Evolutionary conservation across 805 yeast species (phyloP).

Genomic region (Candida endomychidarum): DNA sequence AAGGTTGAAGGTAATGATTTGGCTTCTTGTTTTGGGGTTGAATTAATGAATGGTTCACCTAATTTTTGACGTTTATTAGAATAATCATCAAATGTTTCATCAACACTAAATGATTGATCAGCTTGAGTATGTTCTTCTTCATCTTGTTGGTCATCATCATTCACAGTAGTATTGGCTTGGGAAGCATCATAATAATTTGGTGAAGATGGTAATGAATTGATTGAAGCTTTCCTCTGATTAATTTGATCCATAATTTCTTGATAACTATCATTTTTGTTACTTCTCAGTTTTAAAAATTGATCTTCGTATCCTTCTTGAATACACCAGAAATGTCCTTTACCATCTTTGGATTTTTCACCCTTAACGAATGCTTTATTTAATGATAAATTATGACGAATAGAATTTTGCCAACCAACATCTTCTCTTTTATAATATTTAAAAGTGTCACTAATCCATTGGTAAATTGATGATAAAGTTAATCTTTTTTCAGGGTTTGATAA

Average conservation of each 20-base stretch:
- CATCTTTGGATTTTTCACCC: conserved; percentile 86
- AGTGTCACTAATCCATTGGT: conserved; percentile 86
- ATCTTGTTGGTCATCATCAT: conserved; percentile 7
- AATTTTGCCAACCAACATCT: conserved; percentile 97
- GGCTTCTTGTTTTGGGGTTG: conserved; percentile 9
- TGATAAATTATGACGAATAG: conserved; percentile 92
- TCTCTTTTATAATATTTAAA: conserved; percentile 79
- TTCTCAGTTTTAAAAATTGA: conserved; percentile 68
- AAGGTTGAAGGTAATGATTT: conserved; percentile 10
- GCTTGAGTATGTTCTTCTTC: conserved; percentile 6
- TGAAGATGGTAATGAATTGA: conserved; percentile 31
- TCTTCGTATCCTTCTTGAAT: conserved; percentile 81
- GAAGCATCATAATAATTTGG: conserved; percentile 22
- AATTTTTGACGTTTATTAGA: conserved; percentile 10
- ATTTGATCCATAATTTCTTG: conserved; percentile 47
- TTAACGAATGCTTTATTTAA: conserved; percentile 90
- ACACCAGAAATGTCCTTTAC: conserved; percentile 92
- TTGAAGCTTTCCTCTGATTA: conserved; percentile 17
- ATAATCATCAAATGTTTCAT: not conserved
- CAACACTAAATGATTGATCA: not conserved
- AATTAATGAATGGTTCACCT: conserved; percentile 13
- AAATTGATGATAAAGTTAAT: conserved; percentile 62
- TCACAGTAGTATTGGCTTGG: not conserved
- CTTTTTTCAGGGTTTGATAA: conserved; percentile 63
- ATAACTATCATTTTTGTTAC: conserved; percentile 44